A percentile compares a stretch with the other conserved stretches of the same genome.
These are phyloP conservation scores for Magnolia sinica DNA, from an alignment of 164 flowering plant genomes.

Conservation along the genomic window DNA sequence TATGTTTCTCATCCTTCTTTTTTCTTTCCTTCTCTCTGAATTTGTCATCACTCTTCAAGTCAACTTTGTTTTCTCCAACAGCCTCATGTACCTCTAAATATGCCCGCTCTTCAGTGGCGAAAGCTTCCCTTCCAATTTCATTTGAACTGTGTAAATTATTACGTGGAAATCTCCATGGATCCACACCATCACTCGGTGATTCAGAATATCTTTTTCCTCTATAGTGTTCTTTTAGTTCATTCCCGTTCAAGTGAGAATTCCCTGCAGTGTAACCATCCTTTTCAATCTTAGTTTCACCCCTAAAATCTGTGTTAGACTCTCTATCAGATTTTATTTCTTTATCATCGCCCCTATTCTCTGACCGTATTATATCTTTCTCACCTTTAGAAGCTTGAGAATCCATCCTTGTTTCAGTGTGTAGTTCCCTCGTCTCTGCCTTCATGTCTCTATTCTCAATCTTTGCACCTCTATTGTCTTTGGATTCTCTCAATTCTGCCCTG, in stretches of 20 bases:
- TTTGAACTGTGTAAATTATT: conserved; percentile 30
- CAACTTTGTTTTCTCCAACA: conserved; percentile 70
- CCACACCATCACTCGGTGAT: conserved; percentile 33
- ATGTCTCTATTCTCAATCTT: conserved; percentile 47
- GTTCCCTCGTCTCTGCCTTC: conserved; percentile 47
- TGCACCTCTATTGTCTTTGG: conserved; percentile 54
- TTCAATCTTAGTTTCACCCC: conserved; percentile 47
- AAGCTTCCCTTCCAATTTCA: conserved; percentile 48
- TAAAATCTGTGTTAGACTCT: conserved; percentile 43
- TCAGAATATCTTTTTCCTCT: conserved; percentile 58
- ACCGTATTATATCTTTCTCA: conserved; percentile 45
- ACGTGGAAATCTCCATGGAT: conserved; percentile 43
- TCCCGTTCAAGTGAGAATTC: conserved; percentile 33
- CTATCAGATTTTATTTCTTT: conserved; percentile 55
- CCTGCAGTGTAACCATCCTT: conserved; percentile 36
- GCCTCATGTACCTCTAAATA: conserved; percentile 53
- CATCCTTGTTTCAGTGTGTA: conserved; percentile 36
- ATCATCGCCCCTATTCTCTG: conserved; percentile 47
- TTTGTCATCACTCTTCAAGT: conserved; percentile 65
- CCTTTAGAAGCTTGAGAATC: conserved; percentile 43
- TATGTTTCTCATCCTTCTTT: conserved; percentile 68
- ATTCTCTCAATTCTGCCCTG: conserved; percentile 53
- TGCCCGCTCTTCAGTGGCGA: conserved; percentile 38
- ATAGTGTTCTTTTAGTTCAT: conserved; percentile 58
- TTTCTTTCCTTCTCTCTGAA: conserved; percentile 82